Evolutionary conservation across 331 rosid genomes (phyloP).

Genomic region (Rhamnella rubrinervis): DNA sequence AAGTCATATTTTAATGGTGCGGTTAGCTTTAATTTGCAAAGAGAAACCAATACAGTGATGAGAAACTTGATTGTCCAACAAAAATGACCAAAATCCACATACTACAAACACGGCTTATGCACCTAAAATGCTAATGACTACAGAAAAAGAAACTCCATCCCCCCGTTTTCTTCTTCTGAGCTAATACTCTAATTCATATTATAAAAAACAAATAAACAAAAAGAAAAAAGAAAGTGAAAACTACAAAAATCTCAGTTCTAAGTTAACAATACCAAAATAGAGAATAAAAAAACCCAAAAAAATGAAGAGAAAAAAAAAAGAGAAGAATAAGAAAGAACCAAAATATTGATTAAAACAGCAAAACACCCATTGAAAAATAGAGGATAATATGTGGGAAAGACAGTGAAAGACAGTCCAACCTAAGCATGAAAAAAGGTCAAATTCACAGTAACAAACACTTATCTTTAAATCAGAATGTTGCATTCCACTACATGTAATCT

Average conservation of each 20-base stretch:
- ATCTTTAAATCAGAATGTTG: too few species aligned
- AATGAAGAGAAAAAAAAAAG: too few species aligned
- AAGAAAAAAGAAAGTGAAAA: too few species aligned
- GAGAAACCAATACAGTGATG: slow-evolving; percentile 3
- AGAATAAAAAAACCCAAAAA: background rate
- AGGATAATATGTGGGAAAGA: background rate
- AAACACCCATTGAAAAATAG: slow-evolving; percentile 6
- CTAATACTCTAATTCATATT: background rate
- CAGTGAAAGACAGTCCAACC: slow-evolving; percentile 22
- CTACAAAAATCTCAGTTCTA: background rate
- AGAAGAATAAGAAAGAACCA: background rate
- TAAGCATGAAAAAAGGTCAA: slow-evolving; percentile 5
- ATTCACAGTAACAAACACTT: slow-evolving; percentile 1
- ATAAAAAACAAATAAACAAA: background rate
- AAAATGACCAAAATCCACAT: slow-evolving; percentile 21
- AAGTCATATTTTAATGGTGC: background rate
- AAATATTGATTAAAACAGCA: background rate
- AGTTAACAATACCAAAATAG: background rate
- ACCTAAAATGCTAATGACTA: background rate
- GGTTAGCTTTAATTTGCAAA: slow-evolving; percentile 1
- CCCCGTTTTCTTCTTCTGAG: background rate
- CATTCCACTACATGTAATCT: too few species aligned
- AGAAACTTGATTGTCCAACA: slow-evolving; percentile 13
- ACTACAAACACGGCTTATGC: too few species aligned
- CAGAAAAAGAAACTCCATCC: background rate